phyloP scores from a whole-genome alignment of 2,329 filamentous ascomycete species.

The Pyrenophora seminiperda region DNA sequence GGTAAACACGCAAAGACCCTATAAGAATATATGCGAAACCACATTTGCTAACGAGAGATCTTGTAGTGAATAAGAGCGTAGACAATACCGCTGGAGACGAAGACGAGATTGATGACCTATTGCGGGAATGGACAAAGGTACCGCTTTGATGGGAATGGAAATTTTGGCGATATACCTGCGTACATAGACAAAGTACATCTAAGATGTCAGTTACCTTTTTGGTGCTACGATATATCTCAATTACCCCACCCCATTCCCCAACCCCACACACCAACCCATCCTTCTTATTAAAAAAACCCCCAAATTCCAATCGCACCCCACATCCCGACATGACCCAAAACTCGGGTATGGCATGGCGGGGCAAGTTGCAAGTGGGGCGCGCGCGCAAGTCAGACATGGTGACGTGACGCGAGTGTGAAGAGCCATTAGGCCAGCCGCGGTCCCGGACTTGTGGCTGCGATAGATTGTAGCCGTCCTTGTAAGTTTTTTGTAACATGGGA shows the following conservation, averaged over 20 bases:
- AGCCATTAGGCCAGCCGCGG: not conserved
- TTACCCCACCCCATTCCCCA: too few relatives aligned
- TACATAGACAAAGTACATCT: too few relatives aligned
- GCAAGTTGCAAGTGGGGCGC: not conserved
- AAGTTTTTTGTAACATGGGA: not conserved
- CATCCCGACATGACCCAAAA: constrained; percentile 1
- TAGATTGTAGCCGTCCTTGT: not conserved
- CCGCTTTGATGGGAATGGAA: not conserved
- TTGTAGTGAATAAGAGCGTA: not conserved
- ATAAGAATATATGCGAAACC: too few relatives aligned
- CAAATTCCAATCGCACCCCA: not conserved
- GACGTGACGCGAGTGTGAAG: too few relatives aligned
- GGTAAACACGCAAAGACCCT: too few relatives aligned
- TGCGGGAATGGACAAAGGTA: constrained; percentile 31
- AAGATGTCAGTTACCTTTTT: too few relatives aligned
- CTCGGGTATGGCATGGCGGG: not conserved
- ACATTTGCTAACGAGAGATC: too few relatives aligned
- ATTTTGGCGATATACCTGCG: too few relatives aligned
- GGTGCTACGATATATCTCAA: too few relatives aligned
- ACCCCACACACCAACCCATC: too few relatives aligned
- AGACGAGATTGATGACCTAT: constrained; percentile 28
- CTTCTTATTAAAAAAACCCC: too few relatives aligned
- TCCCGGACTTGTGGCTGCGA: not conserved
- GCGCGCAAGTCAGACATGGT: too few relatives aligned
- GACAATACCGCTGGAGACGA: not conserved